phyloP scores from a whole-genome alignment of 2,329 filamentous ascomycete species.

The Colletotrichum godetiae region DNA sequence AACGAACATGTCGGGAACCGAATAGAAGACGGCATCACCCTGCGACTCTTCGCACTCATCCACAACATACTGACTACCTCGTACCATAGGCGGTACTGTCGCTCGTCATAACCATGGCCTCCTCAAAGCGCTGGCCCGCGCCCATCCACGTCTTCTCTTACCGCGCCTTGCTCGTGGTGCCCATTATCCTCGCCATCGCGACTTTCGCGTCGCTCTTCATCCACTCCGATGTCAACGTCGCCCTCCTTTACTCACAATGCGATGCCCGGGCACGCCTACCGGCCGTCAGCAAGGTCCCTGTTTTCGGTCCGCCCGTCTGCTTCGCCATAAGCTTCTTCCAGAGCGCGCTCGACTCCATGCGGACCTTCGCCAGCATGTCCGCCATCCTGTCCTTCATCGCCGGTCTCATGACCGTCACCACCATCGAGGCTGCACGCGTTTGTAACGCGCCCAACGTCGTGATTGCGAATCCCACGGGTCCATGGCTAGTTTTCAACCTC shows the following conservation, averaged over 20 bases:
- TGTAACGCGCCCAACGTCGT: conserved; percentile 50
- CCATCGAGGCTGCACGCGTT: conserved; percentile 60
- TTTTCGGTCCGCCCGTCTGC: conserved; percentile 59
- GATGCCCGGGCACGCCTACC: conserved; percentile 59
- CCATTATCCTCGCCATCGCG: conserved; percentile 57
- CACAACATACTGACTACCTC: background rate
- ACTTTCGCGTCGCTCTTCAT: conserved; percentile 55
- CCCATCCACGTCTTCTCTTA: conserved; percentile 66
- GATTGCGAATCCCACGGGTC: conserved; percentile 51
- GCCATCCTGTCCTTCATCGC: conserved; percentile 57
- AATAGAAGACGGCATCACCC: background rate
- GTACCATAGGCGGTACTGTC: background rate
- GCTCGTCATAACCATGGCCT: background rate
- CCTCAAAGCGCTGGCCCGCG: conserved; percentile 43
- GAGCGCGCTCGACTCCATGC: conserved; percentile 53
- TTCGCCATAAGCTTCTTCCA: conserved; percentile 63
- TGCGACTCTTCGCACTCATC: background rate
- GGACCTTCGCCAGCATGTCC: conserved; percentile 53
- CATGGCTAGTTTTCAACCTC: conserved; percentile 62
- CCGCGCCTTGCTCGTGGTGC: conserved; percentile 62
- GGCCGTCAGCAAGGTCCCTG: conserved; percentile 54
- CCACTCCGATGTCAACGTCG: conserved; percentile 62
- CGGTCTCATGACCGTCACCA: conserved; percentile 60
- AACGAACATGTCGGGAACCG: background rate
- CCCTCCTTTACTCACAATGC: conserved; percentile 65